Base-by-base conservation (phyloP, 345 rosid genomes). In the Barbarea vulgaris region DNA sequence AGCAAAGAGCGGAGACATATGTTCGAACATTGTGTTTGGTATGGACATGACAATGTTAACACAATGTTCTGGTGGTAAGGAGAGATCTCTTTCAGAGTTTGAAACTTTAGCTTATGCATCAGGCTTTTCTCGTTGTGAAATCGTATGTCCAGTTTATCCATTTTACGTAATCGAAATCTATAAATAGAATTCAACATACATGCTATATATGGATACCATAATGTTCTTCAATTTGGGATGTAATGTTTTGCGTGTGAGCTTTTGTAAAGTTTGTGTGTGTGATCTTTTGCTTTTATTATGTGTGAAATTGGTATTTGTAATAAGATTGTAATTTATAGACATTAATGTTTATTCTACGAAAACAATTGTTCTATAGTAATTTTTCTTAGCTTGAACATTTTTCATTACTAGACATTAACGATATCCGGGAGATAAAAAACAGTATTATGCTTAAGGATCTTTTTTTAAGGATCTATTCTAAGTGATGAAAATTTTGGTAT, bases 41-140 rank as follows among this genome's bases (percentile, higher is more conserved):
- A 74, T 69, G 61, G 85, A 82, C 64, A 7, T 85, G 19, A 5
- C 76, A 10, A 81, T 87, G 87, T 18, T 81, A 21, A 80, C 83
- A 57, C 64, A 17, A 50, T 66, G 1, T 15, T 54, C 34, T 11
- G 75, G 78, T 12, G 86, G 84, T 0, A 82, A 78, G 37, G 87
- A 83, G 70, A 84, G 87, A 75, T 72, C 77, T 5, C 59, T 34
- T 28, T 41, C 54, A 21, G 88, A 85, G 64, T 83, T 30, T 7
- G 60, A 79, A 44, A 51, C 50, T 22, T 75, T 83, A 6, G 86
- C 84, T 0, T 14, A 17, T 10, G 69, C 33, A 21, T 65, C 80
- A 0, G 83, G 83, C 6, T 86, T 83, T 47, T 33, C 68, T 1
- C 61, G 83, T 51, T 69, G 64, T 36, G 39, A 55, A 37, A n/a